Evolutionary conservation across 2,329 filamentous ascomycete species (phyloP), one percentile per base, ranked within the genome.

Genomic region (Microcyclospora pomicola): DNA sequence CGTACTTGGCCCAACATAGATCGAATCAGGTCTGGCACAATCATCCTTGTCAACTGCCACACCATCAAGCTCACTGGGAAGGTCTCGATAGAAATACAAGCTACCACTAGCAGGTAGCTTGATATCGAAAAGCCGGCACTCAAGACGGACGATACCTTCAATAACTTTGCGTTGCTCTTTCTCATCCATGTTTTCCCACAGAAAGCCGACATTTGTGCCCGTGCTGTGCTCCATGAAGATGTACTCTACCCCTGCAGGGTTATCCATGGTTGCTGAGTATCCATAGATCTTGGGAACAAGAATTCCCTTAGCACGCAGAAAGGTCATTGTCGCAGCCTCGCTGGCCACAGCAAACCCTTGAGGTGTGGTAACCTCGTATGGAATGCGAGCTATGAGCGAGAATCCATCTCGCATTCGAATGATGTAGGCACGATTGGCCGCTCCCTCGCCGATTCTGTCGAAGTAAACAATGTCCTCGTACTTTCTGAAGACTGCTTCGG

Each of bases 71-170:
- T 29, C 38, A 24, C 31, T n/a, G 28, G 42, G 31, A 14, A 56
- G 28, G 31, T 57, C 52, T 40, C 46, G 34, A 50, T 59, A 41
- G 55, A 53, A 50, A 36, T 56, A 61, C 7, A 61, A 29, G 40
- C 56, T 59, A 15, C 56, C 55, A 33, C 48, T 56, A 24, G 56
- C 56, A n/a, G 49, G 51, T 34, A 60, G 45, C 14, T 10, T 15
- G 30, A 59, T 42, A 28, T 39, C 34, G 30, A 53, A 53, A 3
- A 59, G 36, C 35, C 39, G 42, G 24, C 39, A 38, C 37, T 61
- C 56, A 14, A 58, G 32, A 31, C 57, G 44, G 1, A 58, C 54
- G 3, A 59, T 42, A 37, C 47, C 48, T 10, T 27, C 42, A 19
- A 55, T 42, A 10, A 59, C 43, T 13, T 38, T 43, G 32, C 44